These are phyloP conservation scores for Radiomyces spectabilis DNA, from an alignment of 192 early-diverging fungal species.

Conservation along the genomic window DNA sequence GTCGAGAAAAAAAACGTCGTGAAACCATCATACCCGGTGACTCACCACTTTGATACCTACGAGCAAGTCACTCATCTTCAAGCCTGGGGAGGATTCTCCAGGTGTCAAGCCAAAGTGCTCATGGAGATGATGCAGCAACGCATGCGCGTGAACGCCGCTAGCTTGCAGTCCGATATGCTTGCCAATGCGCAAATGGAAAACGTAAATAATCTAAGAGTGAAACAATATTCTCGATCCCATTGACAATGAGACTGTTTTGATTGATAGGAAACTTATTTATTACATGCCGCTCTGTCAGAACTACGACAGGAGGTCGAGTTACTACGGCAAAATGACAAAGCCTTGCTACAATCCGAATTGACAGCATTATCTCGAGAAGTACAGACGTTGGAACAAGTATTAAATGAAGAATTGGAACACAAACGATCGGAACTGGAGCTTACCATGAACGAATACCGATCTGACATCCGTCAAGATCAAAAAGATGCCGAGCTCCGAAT, in stretches of 20 bases:
- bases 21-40: no score
- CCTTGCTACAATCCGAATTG: neutral
- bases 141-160: neutral
- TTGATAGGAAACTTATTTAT: neutral
- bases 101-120: neutral
- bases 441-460: neutral
- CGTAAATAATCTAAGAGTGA: no score
- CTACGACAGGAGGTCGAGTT: neutral
- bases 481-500: neutral
- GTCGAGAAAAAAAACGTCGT: no score
- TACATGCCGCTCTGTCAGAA: neutral
- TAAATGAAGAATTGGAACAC: neutral
- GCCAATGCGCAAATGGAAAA: neutral
- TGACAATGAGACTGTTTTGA: neutral
- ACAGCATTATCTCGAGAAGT: neutral
- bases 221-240: neutral
- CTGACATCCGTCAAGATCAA: neutral
- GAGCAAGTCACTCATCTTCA: neutral
- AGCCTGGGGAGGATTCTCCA: neutral
- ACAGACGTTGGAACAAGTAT: neutral
- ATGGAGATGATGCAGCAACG: conserved; percentile 6
- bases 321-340: neutral
- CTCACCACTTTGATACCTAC: conserved; percentile 4
- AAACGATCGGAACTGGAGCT: neutral
- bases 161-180: neutral